Evolutionary conservation across 2,329 filamentous ascomycete genomes (phyloP).

Genomic region (Exophiala alcalophila): DNA sequence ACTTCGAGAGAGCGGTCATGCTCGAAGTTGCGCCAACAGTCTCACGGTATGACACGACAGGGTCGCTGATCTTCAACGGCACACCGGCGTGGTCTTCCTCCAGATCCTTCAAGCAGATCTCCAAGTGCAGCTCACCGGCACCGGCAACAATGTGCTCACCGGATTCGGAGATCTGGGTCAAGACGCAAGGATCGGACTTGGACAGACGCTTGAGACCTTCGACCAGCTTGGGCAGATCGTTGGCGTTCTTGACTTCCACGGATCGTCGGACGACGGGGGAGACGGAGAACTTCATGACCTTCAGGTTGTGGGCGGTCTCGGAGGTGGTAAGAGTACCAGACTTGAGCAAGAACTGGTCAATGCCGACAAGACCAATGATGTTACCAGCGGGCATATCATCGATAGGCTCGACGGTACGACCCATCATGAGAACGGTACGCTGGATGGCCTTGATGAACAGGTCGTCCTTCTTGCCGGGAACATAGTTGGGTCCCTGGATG

Average conservation of each 20-base stretch:
- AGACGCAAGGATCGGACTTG: constrained; percentile 98
- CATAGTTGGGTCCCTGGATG: constrained; percentile 99
- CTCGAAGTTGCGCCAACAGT: constrained; percentile 79
- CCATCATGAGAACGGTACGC: constrained; percentile 99
- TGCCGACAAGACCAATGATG: constrained; percentile 98
- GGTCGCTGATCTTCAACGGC: constrained; percentile 95
- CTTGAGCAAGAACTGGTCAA: constrained; percentile 99
- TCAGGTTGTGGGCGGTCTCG: constrained; percentile 98
- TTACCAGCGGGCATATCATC: constrained; percentile 99
- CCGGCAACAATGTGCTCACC: constrained; percentile 99
- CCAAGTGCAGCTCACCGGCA: constrained; percentile 98
- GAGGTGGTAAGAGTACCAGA: constrained; percentile 97
- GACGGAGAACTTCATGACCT: constrained; percentile 99
- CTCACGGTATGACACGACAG: constrained; percentile 98
- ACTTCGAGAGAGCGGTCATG: constrained; percentile 98
- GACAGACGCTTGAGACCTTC: constrained; percentile 99
- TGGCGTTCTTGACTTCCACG: constrained; percentile 99
- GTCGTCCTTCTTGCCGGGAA: constrained; percentile 96
- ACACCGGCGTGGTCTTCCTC: constrained; percentile 99
- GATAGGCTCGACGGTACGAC: constrained; percentile 97
- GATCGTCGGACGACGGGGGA: constrained; percentile 97
- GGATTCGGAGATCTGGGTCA: constrained; percentile 83
- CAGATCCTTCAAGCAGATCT: constrained; percentile 99
- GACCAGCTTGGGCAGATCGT: constrained; percentile 98
- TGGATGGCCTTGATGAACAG: constrained; percentile 99